These are phyloP conservation scores for Leccinum ochraceum DNA, from an alignment of 768 basidiomycete genomes.

Conservation along the genomic window DNA sequence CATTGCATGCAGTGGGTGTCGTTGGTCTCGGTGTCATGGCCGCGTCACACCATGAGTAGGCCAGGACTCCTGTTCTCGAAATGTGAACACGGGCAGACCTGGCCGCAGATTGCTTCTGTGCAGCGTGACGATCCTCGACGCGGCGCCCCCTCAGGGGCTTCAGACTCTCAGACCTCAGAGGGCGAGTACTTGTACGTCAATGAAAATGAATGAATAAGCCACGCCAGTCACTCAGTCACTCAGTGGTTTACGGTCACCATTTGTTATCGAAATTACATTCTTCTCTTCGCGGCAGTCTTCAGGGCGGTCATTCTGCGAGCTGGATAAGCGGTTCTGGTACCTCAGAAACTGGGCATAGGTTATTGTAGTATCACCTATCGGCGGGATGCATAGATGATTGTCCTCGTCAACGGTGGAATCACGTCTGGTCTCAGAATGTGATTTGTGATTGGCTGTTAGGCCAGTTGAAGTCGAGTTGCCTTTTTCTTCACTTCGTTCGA, in stretches of 20 bases:
- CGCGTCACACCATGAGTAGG: constrained; percentile 3
- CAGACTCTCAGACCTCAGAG: neutral
- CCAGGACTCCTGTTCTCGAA: neutral
- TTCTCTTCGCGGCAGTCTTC: neutral
- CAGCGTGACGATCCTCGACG: neutral
- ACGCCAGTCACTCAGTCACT: too few relatives aligned
- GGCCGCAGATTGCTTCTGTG: neutral
- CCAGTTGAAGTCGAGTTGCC: neutral
- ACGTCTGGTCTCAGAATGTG: neutral
- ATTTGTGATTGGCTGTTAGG: neutral
- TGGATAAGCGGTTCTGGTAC: neutral
- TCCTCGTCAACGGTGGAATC: neutral
- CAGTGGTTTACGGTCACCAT: neutral
- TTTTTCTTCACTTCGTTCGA: neutral
- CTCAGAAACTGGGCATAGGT: neutral
- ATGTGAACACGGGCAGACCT: constrained; percentile 6
- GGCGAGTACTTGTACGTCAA: neutral
- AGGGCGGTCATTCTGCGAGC: neutral
- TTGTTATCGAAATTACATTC: neutral
- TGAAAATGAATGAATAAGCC: neutral
- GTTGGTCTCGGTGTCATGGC: neutral
- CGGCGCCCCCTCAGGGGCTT: neutral
- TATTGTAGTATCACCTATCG: neutral
- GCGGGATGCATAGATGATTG: neutral
- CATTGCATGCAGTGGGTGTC: neutral